Percentiles rank a stretch among this genome's conserved stretches.
Conservation (phyloP, 2,329 filamentous ascomycete species). For the Fusarium sp. region DNA sequence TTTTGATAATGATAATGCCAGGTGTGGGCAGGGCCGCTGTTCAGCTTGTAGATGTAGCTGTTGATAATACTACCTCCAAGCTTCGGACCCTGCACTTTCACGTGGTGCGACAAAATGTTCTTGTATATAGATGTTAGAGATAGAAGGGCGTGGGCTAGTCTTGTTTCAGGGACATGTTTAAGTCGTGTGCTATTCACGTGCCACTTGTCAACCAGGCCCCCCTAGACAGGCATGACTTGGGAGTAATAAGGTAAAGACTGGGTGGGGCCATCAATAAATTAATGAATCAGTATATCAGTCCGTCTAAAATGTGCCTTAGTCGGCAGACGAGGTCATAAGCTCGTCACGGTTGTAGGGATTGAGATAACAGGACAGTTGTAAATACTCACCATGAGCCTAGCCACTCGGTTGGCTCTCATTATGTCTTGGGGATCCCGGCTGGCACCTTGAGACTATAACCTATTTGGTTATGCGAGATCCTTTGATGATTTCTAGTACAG, state of each 20-base stretch:
- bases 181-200: not conserved
- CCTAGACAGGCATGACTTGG: not conserved
- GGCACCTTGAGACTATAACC: not conserved
- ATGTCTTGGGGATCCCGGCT: not conserved
- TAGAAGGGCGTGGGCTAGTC: too few species aligned
- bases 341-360: not conserved
- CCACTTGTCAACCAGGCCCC: not conserved
- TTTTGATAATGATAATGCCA: not conserved
- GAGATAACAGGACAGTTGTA: not conserved
- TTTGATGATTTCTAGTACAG: not conserved
- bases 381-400: not conserved
- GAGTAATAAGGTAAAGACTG: not conserved
- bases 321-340: not conserved
- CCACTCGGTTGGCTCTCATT: not conserved
- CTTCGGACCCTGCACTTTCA: not conserved
- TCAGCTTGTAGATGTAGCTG: not conserved
- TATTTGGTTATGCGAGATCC: not conserved
- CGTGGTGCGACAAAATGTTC: not conserved
- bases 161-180: not conserved
- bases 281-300: not conserved
- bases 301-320: not conserved
- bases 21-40: not conserved
- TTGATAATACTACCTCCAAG: not conserved
- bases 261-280: not conserved
- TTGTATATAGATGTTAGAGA: not conserved